A percentile compares a stretch with the other conserved stretches of the same genome.
Evolutionary conservation across 345 rosid species (phyloP).

Genomic region (Streptanthus diversifolius): DNA sequence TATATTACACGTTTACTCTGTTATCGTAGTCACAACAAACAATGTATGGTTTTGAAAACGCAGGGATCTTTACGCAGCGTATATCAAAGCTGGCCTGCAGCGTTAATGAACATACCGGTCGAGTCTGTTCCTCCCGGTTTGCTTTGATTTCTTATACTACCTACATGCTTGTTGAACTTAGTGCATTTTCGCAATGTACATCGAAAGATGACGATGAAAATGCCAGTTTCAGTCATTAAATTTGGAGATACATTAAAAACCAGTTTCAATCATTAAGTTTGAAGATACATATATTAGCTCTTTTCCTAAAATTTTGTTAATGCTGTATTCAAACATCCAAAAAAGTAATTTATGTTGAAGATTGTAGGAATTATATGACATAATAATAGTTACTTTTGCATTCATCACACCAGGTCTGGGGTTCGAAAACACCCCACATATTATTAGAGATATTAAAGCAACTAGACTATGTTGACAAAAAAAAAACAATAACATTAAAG

Average conservation of each 20-base stretch:
- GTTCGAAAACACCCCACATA: too few species aligned
- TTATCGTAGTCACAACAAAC: background rate
- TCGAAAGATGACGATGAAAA: background rate
- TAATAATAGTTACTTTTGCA: too few species aligned
- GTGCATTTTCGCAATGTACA: conserved; percentile 8
- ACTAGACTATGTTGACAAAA: too few species aligned
- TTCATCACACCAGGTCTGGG: too few species aligned
- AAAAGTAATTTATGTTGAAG: too few species aligned
- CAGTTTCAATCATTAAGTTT: background rate
- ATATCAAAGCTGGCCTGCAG: conserved; percentile 89
- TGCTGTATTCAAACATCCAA: background rate
- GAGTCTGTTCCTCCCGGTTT: background rate
- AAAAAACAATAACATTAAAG: too few species aligned
- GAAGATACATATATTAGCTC: background rate
- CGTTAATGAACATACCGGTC: conserved; percentile 20
- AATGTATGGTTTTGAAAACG: conserved; percentile 13
- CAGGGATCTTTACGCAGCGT: conserved; percentile 96
- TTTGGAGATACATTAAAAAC: background rate
- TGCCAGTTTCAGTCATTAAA: background rate
- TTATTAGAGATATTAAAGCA: too few species aligned
- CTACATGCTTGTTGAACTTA: conserved; percentile 3
- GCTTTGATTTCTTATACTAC: conserved; percentile 1
- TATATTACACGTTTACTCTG: background rate
- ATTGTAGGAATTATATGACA: too few species aligned
- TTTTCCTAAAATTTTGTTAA: background rate